phyloP scores from a whole-genome alignment of 768 basidiomycete genomes.

The Boletus vinaceobasis region DNA sequence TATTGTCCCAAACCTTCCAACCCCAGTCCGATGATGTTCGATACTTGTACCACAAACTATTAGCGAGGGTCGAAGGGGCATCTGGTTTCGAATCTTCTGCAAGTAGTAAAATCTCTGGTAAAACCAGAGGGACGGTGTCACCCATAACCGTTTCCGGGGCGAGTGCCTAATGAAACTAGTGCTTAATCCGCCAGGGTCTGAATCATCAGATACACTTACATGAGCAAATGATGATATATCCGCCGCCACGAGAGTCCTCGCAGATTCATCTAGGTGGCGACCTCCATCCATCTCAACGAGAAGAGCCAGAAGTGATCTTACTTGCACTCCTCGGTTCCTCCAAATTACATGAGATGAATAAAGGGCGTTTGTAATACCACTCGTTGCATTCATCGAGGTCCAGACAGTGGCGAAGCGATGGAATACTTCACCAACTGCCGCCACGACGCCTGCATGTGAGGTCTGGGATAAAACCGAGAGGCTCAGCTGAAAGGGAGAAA shows the following conservation, averaged over 20 bases:
- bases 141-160: slow-evolving; percentile 36
- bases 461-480: slow-evolving; percentile 53
- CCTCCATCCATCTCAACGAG: slow-evolving; percentile 65
- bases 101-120: slow-evolving; percentile 68
- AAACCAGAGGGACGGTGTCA: slow-evolving; percentile 34
- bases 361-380: slow-evolving; percentile 54
- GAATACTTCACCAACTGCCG: slow-evolving; percentile 67
- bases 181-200: background rate
- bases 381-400: slow-evolving; percentile 69
- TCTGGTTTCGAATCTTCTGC: slow-evolving; percentile 55
- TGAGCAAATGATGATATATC: slow-evolving; percentile 62
- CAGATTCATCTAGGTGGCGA: slow-evolving; percentile 48
- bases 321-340: slow-evolving; percentile 63
- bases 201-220: slow-evolving; percentile 36
- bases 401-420: slow-evolving; percentile 69
- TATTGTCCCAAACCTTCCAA: slow-evolving; percentile 83
- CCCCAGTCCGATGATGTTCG: slow-evolving; percentile 71
- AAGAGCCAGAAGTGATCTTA: slow-evolving; percentile 58
- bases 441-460: slow-evolving; percentile 49
- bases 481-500: slow-evolving; percentile 41
- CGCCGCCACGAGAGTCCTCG: slow-evolving; percentile 56
- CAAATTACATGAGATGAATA: slow-evolving; percentile 60
- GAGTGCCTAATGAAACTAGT: slow-evolving; percentile 33
- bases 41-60: slow-evolving; percentile 80
- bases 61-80: slow-evolving; percentile 68